These are phyloP conservation scores for Diaporthe destruens DNA, from an alignment of 2,329 filamentous ascomycete species.

Conservation along the genomic window DNA sequence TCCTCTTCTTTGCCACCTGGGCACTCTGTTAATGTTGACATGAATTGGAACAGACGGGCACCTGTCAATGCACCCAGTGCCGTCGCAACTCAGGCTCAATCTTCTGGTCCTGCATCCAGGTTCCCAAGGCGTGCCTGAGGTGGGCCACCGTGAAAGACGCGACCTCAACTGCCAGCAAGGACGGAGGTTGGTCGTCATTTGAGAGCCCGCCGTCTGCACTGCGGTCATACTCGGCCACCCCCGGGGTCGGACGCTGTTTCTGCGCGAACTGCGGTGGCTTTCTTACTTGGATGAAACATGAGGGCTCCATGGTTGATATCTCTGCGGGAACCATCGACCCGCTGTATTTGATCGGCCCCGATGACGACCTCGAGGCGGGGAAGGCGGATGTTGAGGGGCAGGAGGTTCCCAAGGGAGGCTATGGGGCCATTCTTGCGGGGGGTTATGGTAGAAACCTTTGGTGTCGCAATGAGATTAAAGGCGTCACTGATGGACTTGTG, in stretches of 20 bases:
- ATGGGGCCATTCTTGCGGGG: slow-evolving; percentile 55
- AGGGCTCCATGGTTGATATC: slow-evolving; percentile 49
- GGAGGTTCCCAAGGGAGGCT: slow-evolving; percentile 47
- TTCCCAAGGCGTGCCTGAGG: slow-evolving; percentile 52
- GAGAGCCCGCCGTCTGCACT: slow-evolving; percentile 49
- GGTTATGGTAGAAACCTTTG: slow-evolving; percentile 55
- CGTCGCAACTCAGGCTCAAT: slow-evolving; percentile 64
- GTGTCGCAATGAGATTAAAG: slow-evolving; percentile 60
- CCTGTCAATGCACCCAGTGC: slow-evolving; percentile 69
- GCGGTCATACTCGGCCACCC: slow-evolving; percentile 56
- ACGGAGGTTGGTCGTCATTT: neutral
- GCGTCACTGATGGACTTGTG: slow-evolving; percentile 59
- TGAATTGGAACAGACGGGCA: slow-evolving; percentile 53
- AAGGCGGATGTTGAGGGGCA: slow-evolving; percentile 38
- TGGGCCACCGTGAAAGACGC: slow-evolving; percentile 17
- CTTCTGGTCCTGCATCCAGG: slow-evolving; percentile 56
- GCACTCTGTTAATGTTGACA: neutral
- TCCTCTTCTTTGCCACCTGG: neutral
- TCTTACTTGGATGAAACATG: slow-evolving; percentile 59
- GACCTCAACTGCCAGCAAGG: neutral
- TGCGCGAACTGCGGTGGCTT: slow-evolving; percentile 63
- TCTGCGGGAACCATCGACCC: slow-evolving; percentile 60
- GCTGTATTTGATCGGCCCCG: slow-evolving; percentile 54
- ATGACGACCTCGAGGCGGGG: slow-evolving; percentile 42
- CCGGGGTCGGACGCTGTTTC: slow-evolving; percentile 59